Evolutionary conservation across 306 rosid species (phyloP).

Genomic region (Quercus mongolica): DNA sequence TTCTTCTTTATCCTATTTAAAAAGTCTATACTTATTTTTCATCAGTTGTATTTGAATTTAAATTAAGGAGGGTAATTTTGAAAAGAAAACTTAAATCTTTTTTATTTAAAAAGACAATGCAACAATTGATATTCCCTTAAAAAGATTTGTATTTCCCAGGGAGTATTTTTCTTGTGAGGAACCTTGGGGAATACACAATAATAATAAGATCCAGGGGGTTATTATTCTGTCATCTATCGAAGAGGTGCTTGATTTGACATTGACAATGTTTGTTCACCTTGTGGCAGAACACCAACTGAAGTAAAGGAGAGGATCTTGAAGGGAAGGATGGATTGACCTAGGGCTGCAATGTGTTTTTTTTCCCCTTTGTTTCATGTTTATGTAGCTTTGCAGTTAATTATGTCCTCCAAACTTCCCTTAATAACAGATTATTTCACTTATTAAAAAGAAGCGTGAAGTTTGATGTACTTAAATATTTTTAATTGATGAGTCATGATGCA

Average conservation of each 20-base stretch:
- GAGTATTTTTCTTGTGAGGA: neutral
- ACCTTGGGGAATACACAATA: neutral
- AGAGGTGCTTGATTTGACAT: neutral
- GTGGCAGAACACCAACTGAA: constrained; percentile 86
- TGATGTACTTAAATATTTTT: neutral
- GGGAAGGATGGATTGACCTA: constrained; percentile 87
- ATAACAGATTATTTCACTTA: too few relatives aligned
- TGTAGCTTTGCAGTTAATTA: neutral
- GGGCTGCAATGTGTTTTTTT: neutral
- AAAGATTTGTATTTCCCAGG: too few relatives aligned
- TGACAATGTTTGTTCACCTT: constrained; percentile 4
- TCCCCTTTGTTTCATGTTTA: neutral
- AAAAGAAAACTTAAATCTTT: too few relatives aligned
- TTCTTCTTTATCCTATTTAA: too few relatives aligned
- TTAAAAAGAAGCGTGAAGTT: neutral
- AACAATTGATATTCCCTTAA: too few relatives aligned
- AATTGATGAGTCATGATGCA: neutral
- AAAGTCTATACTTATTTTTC: too few relatives aligned
- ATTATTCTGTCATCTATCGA: neutral
- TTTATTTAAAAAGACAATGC: too few relatives aligned
- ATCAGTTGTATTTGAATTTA: too few relatives aligned
- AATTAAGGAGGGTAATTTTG: too few relatives aligned
- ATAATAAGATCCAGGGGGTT: neutral
- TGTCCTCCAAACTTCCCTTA: too few relatives aligned
- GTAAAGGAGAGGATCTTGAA: constrained; percentile 90